phyloP scores from a whole-genome alignment of 2,329 filamentous ascomycete species.

The Sclerotinia spermophila region DNA sequence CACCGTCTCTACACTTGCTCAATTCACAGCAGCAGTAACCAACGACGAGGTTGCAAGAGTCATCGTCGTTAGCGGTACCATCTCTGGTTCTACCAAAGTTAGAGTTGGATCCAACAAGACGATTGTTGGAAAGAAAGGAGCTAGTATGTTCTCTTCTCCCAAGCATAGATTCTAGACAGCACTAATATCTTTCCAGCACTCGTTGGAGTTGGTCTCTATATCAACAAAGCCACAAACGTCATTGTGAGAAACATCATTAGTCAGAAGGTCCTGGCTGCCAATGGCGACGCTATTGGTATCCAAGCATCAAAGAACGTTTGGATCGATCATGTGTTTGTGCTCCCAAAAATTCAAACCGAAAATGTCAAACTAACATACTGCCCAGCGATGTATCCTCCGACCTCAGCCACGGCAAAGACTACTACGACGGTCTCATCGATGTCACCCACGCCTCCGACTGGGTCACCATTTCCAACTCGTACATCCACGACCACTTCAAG shows the following conservation, averaged over 20 bases:
- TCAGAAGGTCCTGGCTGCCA: slow-evolving; percentile 44
- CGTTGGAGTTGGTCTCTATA: slow-evolving; percentile 45
- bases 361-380: not conserved
- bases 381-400: slow-evolving; percentile 36
- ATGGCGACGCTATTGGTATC: slow-evolving; percentile 49
- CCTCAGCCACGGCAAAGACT: slow-evolving; percentile 41
- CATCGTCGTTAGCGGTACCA: slow-evolving; percentile 44
- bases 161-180: not conserved
- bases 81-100: slow-evolving; percentile 24
- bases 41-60: slow-evolving; percentile 43
- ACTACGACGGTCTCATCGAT: slow-evolving; percentile 44
- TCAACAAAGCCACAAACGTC: slow-evolving; percentile 49
- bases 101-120: slow-evolving; percentile 42
- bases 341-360: not conserved
- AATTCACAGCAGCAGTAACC: slow-evolving; percentile 12
- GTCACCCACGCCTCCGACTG: slow-evolving; percentile 44
- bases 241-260: slow-evolving; percentile 56
- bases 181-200: slow-evolving; percentile 35
- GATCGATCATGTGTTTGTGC: slow-evolving; percentile 16
- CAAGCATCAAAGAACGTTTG: slow-evolving; percentile 48
- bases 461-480: slow-evolving; percentile 44
- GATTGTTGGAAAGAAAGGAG: slow-evolving; percentile 40
- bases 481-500: slow-evolving; percentile 43
- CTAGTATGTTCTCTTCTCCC: slow-evolving; percentile 23
- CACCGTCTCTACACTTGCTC: slow-evolving; percentile 45